phyloP scores from a whole-genome alignment of 495 filamentous ascomycete genomes.

The Xylaria palmicola region DNA sequence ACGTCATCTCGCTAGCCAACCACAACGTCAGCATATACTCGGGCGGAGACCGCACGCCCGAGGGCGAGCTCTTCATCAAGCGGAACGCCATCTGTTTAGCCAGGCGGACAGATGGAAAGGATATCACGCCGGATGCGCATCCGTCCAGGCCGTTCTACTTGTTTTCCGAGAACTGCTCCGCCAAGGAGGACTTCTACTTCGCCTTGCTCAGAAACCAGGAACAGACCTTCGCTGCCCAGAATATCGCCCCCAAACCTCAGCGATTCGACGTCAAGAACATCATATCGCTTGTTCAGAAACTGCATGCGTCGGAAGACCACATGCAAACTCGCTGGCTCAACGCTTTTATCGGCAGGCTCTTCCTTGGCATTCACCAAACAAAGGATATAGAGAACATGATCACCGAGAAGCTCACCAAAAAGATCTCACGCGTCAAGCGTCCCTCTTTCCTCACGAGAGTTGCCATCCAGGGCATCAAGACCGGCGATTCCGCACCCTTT shows the following conservation, averaged over 20 bases:
- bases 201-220: conserved; percentile 84
- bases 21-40: conserved; percentile 84
- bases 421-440: conserved; percentile 90
- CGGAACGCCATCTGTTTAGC: conserved; percentile 88
- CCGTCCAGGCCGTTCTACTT: conserved; percentile 81
- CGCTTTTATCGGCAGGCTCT: conserved; percentile 81
- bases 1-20: conserved; percentile 88
- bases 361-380: conserved; percentile 84
- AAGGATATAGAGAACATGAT: conserved; percentile 75
- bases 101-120: conserved; percentile 62
- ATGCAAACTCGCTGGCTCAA: conserved; percentile 94
- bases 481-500: conserved; percentile 83
- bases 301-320: conserved; percentile 91
- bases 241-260: conserved; percentile 66
- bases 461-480: conserved; percentile 74
- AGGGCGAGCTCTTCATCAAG: conserved; percentile 93
- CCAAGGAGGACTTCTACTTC: conserved; percentile 98
- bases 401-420: conserved; percentile 86
- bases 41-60: conserved; percentile 76
- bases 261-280: conserved; percentile 83
- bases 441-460: conserved; percentile 85
- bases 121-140: conserved; percentile 50
- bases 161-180: conserved; percentile 89
- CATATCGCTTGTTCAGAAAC: conserved; percentile 77
- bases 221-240: conserved; percentile 53